phyloP scores from a whole-genome alignment of 306 rosid species.

The Begonia peltatifolia region DNA sequence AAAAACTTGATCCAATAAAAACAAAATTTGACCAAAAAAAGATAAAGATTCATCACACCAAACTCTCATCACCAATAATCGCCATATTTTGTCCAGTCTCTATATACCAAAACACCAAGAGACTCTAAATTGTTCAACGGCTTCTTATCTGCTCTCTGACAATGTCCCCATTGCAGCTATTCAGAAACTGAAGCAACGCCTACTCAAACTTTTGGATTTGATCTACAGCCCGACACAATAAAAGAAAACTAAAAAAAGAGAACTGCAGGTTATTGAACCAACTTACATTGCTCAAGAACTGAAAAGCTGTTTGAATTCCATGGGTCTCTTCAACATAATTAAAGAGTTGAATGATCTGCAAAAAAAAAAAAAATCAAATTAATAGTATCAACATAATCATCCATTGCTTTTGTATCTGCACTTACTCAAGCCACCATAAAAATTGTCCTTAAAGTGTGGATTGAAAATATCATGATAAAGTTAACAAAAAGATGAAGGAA shows the following conservation, averaged over 20 bases:
- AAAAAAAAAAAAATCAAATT: constrained; percentile 8
- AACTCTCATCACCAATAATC: too few species aligned
- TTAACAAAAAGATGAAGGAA: constrained; percentile 3
- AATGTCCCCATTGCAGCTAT: too few species aligned
- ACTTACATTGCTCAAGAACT: constrained; percentile 77
- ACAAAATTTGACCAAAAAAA: too few species aligned
- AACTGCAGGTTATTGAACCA: background rate
- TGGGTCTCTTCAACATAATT: constrained; percentile 65
- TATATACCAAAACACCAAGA: too few species aligned
- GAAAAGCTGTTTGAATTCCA: constrained; percentile 60
- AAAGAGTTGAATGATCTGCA: constrained; percentile 75
- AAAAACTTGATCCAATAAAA: too few species aligned
- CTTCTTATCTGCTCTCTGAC: too few species aligned
- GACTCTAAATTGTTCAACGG: too few species aligned
- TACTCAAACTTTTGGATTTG: too few species aligned
- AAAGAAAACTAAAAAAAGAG: background rate
- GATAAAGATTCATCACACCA: too few species aligned
- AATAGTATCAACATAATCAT: background rate
- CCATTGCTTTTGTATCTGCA: too few species aligned
- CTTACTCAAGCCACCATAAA: background rate
- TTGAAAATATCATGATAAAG: background rate
- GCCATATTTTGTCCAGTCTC: too few species aligned
- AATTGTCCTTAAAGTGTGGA: background rate
- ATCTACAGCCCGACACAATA: constrained; percentile 1
- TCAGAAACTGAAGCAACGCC: too few species aligned